Percentiles rank a stretch among this genome's conserved stretches.
phyloP scores from a whole-genome alignment of 2,329 filamentous ascomycete genomes.

The Gremmenia infestans region DNA sequence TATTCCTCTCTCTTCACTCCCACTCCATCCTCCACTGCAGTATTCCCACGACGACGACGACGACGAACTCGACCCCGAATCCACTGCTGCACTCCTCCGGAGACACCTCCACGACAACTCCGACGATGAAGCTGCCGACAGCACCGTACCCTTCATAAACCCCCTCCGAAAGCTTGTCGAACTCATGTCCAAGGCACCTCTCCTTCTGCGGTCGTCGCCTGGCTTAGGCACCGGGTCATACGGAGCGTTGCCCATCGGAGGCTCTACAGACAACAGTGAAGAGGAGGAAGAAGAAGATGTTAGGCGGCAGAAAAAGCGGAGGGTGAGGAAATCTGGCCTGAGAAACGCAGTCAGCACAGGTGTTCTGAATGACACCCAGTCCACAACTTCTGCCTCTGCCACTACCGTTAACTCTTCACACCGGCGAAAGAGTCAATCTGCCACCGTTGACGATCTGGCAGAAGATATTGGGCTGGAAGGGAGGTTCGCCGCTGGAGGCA shows the following conservation, averaged over 20 bases:
- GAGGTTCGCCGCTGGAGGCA: slow-evolving; percentile 15
- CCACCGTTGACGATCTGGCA: slow-evolving; percentile 8
- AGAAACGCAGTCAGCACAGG: slow-evolving; percentile 23
- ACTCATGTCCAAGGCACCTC: slow-evolving; percentile 45
- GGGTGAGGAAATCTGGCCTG: slow-evolving; percentile 23
- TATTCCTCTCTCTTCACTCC: slow-evolving; percentile 21
- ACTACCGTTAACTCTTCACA: slow-evolving; percentile 5
- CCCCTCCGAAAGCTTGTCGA: slow-evolving; percentile 18
- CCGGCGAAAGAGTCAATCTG: slow-evolving; percentile 4
- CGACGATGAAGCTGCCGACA: slow-evolving; percentile 9
- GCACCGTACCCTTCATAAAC: slow-evolving; percentile 10
- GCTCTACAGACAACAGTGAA: slow-evolving; percentile 33
- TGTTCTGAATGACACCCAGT: background rate
- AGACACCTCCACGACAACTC: slow-evolving; percentile 13
- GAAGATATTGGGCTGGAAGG: slow-evolving; percentile 23
- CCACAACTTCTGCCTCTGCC: slow-evolving; percentile 10
- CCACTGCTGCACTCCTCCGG: slow-evolving; percentile 23
- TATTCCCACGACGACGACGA: slow-evolving; percentile 6
- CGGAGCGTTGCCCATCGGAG: slow-evolving; percentile 48
- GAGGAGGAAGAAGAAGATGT: slow-evolving; percentile 25
- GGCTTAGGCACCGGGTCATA: slow-evolving; percentile 58
- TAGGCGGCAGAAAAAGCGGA: slow-evolving; percentile 20
- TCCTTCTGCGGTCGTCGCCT: slow-evolving; percentile 55
- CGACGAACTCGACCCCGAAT: slow-evolving; percentile 27
- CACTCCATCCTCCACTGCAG: slow-evolving; percentile 1